Percentiles rank a stretch among this genome's conserved stretches.
Conservation (phyloP, 164 flowering plant species). For the Pachysandra terminalis region DNA sequence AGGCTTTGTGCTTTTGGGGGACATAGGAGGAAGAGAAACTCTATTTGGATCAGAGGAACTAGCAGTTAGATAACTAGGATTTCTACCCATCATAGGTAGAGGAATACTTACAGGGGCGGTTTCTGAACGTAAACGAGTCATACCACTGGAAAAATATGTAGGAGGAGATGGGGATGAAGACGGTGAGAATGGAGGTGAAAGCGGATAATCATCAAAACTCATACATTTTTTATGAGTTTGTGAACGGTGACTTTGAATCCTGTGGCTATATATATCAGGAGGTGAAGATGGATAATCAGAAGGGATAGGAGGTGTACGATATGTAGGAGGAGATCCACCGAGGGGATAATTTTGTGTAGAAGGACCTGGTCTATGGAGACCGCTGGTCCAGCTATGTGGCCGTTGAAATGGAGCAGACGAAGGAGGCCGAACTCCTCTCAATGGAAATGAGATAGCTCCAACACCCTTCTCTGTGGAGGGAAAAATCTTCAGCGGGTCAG, state of each 20-base stretch:
- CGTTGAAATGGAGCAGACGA: constrained; percentile 53
- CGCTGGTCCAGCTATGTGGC: constrained; percentile 90
- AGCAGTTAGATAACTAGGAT: constrained; percentile 52
- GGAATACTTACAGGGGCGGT: constrained; percentile 88
- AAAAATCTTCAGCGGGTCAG: constrained; percentile 71
- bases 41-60: constrained; percentile 72
- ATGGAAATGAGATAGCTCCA: constrained; percentile 47
- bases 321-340: constrained; percentile 50
- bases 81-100: constrained; percentile 42
- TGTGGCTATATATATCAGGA: constrained; percentile 39
- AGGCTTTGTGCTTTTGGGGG: constrained; percentile 58
- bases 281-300: constrained; percentile 53
- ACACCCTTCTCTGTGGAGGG: constrained; percentile 39
- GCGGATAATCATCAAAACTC: constrained; percentile 61
- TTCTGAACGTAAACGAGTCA: constrained; percentile 41
- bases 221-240: constrained; percentile 35
- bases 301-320: constrained; percentile 30
- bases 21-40: constrained; percentile 73
- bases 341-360: constrained; percentile 30
- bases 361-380: constrained; percentile 48
- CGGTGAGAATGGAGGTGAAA: constrained; percentile 82
- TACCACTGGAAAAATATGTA: constrained; percentile 32
- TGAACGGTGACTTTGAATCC: constrained; percentile 35
- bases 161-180: constrained; percentile 79
- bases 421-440: constrained; percentile 38